A percentile compares a stretch with the other conserved stretches of the same genome.
These are phyloP conservation scores for Gillenia trifoliata DNA, from an alignment of 306 rosid species.

Conservation along the genomic window DNA sequence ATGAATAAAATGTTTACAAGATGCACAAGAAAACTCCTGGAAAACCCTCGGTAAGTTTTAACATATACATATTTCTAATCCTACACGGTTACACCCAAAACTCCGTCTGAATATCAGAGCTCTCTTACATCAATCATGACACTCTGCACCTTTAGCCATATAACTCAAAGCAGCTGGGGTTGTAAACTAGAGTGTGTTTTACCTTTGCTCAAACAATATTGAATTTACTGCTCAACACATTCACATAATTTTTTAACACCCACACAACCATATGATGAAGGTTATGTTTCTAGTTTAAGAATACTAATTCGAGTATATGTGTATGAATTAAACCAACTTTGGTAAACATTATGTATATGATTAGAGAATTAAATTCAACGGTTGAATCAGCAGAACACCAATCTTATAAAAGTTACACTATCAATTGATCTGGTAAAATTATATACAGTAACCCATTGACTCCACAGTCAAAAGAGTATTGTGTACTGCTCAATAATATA, in stretches of 20 bases:
- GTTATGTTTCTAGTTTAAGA: background rate
- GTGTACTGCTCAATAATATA: background rate
- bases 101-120: background rate
- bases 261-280: background rate
- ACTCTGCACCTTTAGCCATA: background rate
- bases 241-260: background rate
- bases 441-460: background rate
- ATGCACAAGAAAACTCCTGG: background rate
- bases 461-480: background rate
- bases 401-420: background rate
- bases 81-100: background rate
- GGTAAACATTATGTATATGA: background rate
- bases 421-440: background rate
- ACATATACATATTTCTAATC: background rate
- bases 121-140: background rate
- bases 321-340: background rate
- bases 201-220: background rate
- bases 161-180: background rate
- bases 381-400: background rate
- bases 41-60: background rate
- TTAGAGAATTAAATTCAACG: background rate
- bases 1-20: background rate
- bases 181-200: background rate
- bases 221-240: background rate
- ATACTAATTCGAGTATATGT: background rate